phyloP scores from a whole-genome alignment of 169 alveolate genomes.

The Cryptosporidium baileyi region DNA sequence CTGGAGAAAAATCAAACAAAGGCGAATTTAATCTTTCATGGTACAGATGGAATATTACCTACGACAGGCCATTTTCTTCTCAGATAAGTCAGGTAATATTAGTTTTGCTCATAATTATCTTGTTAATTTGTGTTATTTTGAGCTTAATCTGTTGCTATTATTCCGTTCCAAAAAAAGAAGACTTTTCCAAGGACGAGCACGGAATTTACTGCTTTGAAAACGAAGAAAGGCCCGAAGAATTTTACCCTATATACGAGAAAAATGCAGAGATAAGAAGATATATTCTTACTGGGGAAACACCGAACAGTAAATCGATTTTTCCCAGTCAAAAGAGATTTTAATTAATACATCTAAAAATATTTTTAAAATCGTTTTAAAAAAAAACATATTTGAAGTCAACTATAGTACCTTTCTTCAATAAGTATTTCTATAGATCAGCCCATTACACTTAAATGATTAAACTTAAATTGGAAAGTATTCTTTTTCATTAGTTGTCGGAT shows the following conservation, averaged over 20 bases:
- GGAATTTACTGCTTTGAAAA: constrained; percentile 27
- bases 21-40: not conserved
- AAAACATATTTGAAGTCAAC: too few relatives aligned
- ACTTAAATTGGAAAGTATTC: constrained; percentile 20
- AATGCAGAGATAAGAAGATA: constrained; percentile 40
- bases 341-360: too few relatives aligned
- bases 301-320: not conserved
- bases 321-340: too few relatives aligned
- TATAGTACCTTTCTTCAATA: too few relatives aligned
- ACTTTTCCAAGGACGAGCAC: constrained; percentile 12
- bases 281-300: constrained; percentile 21
- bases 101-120: not conserved
- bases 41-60: not conserved
- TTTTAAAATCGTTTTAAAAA: too few relatives aligned
- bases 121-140: constrained; percentile 3
- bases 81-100: constrained; percentile 46
- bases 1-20: not conserved
- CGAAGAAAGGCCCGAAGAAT: constrained; percentile 49
- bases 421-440: too few relatives aligned
- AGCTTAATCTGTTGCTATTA: constrained; percentile 19
- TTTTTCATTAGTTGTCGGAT: not conserved
- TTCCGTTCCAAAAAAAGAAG: constrained; percentile 45
- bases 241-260: constrained; percentile 4
- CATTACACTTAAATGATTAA: too few relatives aligned
- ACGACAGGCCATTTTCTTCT: constrained; percentile 26